Evolutionary conservation across 2,329 filamentous ascomycete species (phyloP).

Genomic region (Arthrobotrys musiformis): DNA sequence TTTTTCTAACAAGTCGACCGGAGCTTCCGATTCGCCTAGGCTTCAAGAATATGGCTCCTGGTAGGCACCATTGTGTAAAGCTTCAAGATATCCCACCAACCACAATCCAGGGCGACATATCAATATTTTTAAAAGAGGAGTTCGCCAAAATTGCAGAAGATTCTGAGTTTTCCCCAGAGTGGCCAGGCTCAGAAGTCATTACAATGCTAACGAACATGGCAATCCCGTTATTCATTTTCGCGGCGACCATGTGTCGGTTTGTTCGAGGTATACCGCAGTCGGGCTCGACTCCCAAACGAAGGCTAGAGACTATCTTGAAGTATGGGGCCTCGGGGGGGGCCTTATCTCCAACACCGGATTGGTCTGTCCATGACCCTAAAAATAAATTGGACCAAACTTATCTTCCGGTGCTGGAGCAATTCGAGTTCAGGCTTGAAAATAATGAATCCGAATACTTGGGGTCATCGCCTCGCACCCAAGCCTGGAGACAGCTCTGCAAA

Average conservation of each 20-base stretch:
- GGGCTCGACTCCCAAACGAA: slow-evolving; percentile 16
- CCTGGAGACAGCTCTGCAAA: not conserved
- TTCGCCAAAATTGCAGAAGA: slow-evolving; percentile 50
- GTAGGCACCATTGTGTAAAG: slow-evolving; percentile 23
- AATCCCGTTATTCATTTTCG: slow-evolving; percentile 59
- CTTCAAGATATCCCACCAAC: slow-evolving; percentile 24
- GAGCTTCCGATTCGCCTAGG: slow-evolving; percentile 57
- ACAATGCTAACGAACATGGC: slow-evolving; percentile 55
- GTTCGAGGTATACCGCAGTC: slow-evolving; percentile 38
- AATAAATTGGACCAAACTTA: slow-evolving; percentile 13
- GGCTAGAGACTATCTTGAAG: slow-evolving; percentile 5
- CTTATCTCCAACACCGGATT: too few relatives aligned
- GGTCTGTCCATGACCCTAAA: too few relatives aligned
- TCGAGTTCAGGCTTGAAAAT: not conserved
- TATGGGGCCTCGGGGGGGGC: not conserved
- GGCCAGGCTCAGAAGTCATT: slow-evolving; percentile 55
- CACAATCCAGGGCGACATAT: slow-evolving; percentile 59
- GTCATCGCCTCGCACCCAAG: not conserved
- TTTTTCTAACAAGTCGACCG: slow-evolving; percentile 59
- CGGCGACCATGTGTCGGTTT: slow-evolving; percentile 59
- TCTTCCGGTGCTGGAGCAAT: slow-evolving; percentile 1
- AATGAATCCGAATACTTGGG: not conserved
- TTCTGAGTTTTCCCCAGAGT: slow-evolving; percentile 9
- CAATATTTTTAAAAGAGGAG: slow-evolving; percentile 55
- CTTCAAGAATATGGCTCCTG: slow-evolving; percentile 51